phyloP scores from a whole-genome alignment of 2,329 filamentous ascomycete genomes.

The Phialemoniopsis sp. region DNA sequence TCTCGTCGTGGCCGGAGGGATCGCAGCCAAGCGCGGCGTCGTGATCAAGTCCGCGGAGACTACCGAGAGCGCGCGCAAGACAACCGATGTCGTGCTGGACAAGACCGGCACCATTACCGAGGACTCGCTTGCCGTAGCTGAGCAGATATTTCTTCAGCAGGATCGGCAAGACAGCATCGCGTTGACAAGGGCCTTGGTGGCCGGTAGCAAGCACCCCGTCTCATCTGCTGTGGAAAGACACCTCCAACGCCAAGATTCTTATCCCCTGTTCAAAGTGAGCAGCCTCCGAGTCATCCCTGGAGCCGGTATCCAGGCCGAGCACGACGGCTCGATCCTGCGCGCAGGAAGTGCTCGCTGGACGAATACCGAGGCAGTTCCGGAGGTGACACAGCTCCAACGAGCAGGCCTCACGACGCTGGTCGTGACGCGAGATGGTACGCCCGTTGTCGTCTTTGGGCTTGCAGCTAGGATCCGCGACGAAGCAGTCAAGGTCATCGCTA shows the following conservation, averaged over 20 bases:
- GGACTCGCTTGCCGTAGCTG: conserved; percentile 19
- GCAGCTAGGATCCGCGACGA: conserved; percentile 26
- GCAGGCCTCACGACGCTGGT: conserved; percentile 19
- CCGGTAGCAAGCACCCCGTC: conserved; percentile 45
- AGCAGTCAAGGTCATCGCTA: conserved; percentile 35
- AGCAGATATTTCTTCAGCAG: neutral
- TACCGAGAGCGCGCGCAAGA: conserved; percentile 42
- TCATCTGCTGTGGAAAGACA: conserved; percentile 40
- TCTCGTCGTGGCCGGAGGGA: conserved; percentile 47
- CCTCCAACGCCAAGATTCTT: conserved; percentile 19
- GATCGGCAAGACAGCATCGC: conserved; percentile 9
- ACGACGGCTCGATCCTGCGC: conserved; percentile 22
- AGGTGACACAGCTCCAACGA: conserved; percentile 11
- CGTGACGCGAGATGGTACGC: conserved; percentile 16
- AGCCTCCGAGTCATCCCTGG: conserved; percentile 27
- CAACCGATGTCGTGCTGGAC: conserved; percentile 52
- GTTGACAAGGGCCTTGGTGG: conserved; percentile 18
- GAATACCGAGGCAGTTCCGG: conserved; percentile 12
- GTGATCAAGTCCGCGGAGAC: conserved; percentile 47
- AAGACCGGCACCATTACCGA: conserved; percentile 55
- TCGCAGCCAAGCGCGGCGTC: conserved; percentile 46
- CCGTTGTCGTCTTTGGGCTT: conserved; percentile 46
- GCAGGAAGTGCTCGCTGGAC: conserved; percentile 45
- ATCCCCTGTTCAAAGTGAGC: conserved; percentile 16
- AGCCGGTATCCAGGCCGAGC: conserved; percentile 29